Base-by-base conservation (phyloP, 106 monocot genomes). In the Acorus gramineus region DNA sequence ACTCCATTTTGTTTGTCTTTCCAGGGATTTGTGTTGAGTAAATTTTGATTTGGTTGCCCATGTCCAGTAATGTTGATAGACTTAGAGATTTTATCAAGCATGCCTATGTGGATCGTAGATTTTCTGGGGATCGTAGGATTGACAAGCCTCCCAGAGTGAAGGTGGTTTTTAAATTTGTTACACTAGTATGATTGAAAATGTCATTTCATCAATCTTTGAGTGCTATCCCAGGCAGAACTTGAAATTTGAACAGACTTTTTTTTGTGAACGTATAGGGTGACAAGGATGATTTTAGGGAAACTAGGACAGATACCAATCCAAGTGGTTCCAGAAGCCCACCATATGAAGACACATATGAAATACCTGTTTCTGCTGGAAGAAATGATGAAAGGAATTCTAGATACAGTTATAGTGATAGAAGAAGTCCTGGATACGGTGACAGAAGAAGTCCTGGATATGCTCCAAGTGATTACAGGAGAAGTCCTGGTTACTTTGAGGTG, bases 51-150 rank as follows among this genome's bases (percentile, higher is more conserved):
- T 13, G 14, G 49, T 8, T 11, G 66, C 66, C 56, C 74, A 52
- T 14, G 67, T 59, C 66, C 73, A 93, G 93, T 66, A 80, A 93
- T 66, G 70, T 89, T 28, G 85, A 93, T 52, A 81, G 60, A 55
- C 79, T 93, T 28, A 82, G 93, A 57, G 81, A 83, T 51, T 93
- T 93, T 72, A 93, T 93, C 68, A 89, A 79, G 77, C 89, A 86
- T 71, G 78, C 89, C 58, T 93, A 93, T 68, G 89, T 93, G 12
- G 86, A 93, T 42, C 69, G 85, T 44, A 85, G 86, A 67, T 93
- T 70, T 66, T 58, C 73, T 50, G 85, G 83, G 28, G 93, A 81
- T 50, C 86, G 75, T 66, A 79, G 58, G 54, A 56, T 53, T 54
- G 81, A 86, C 66, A 76, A 68, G 59, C 74, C 80, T 68, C 74